phyloP scores from a whole-genome alignment of 805 yeast genomes.

The Candida rishiriensis region DNA sequence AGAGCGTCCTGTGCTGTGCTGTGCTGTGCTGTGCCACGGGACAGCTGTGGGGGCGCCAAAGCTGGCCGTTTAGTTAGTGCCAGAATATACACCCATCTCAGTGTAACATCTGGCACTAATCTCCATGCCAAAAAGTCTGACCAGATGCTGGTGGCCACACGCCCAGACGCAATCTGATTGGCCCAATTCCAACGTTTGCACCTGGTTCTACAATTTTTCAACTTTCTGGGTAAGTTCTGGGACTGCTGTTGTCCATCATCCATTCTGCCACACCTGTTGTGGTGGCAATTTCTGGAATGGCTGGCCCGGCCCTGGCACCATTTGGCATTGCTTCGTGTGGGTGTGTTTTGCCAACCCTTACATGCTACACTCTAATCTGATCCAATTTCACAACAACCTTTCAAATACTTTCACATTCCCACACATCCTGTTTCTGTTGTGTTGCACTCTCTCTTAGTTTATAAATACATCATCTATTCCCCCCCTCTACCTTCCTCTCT shows the following conservation, averaged over 20 bases:
- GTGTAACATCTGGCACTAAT: background rate
- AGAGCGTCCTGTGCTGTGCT: too few species aligned
- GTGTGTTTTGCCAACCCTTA: background rate
- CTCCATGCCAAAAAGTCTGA: too few species aligned
- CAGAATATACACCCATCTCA: background rate
- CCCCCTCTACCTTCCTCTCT: background rate
- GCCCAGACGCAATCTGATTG: background rate
- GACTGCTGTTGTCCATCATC: background rate
- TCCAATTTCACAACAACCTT: too few species aligned
- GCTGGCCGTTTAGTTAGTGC: too few species aligned
- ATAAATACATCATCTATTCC: conserved; percentile 2
- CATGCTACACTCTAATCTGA: background rate
- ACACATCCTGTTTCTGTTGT: background rate
- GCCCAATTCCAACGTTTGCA: background rate
- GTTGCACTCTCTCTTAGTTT: background rate
- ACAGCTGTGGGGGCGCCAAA: too few species aligned
- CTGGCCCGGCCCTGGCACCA: too few species aligned
- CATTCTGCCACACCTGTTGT: background rate
- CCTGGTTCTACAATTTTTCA: background rate
- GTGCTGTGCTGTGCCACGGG: too few species aligned
- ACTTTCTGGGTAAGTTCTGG: background rate
- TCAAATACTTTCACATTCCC: too few species aligned
- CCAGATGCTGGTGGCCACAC: too few species aligned
- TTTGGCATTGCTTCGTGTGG: too few species aligned
- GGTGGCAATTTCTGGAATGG: background rate